phyloP scores from a whole-genome alignment of 2,329 filamentous ascomycete genomes.

The Aspergillus sp. region DNA sequence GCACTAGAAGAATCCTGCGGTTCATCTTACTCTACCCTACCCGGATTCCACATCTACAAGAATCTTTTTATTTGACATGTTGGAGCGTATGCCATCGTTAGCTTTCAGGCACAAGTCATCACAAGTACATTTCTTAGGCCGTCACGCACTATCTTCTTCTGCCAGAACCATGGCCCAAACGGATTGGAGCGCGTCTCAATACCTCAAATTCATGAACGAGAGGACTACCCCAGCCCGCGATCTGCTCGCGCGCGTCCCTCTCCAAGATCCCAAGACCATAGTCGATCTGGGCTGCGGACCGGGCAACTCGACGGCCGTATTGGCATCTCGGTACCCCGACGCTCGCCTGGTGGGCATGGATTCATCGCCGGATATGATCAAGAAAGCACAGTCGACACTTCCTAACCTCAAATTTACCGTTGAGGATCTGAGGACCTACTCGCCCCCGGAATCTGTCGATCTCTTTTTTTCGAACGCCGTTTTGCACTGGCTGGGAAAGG shows the following conservation, averaged over 20 bases:
- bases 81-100: too few species aligned
- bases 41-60: too few species aligned
- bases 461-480: conserved; percentile 53
- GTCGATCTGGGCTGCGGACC: conserved; percentile 57
- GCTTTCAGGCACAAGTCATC: too few species aligned
- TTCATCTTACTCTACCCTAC: too few species aligned
- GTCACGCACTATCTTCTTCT: too few species aligned
- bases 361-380: conserved; percentile 51
- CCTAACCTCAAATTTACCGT: conserved; percentile 41
- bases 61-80: too few species aligned
- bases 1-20: too few species aligned
- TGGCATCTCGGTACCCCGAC: conserved; percentile 43
- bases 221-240: conserved; percentile 50
- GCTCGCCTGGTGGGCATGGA: conserved; percentile 49
- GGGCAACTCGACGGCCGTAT: conserved; percentile 50
- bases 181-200: conserved; percentile 51
- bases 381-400: conserved; percentile 37
- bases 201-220: conserved; percentile 50
- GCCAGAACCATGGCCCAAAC: background rate
- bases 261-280: conserved; percentile 38
- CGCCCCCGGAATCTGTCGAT: conserved; percentile 27
- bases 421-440: conserved; percentile 42
- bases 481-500: conserved; percentile 50
- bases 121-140: too few species aligned
- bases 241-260: conserved; percentile 44